A percentile compares a stretch with the other conserved stretches of the same genome.
Conservation (phyloP, 179 eudicot species). For the Patellifolia procumbens region DNA sequence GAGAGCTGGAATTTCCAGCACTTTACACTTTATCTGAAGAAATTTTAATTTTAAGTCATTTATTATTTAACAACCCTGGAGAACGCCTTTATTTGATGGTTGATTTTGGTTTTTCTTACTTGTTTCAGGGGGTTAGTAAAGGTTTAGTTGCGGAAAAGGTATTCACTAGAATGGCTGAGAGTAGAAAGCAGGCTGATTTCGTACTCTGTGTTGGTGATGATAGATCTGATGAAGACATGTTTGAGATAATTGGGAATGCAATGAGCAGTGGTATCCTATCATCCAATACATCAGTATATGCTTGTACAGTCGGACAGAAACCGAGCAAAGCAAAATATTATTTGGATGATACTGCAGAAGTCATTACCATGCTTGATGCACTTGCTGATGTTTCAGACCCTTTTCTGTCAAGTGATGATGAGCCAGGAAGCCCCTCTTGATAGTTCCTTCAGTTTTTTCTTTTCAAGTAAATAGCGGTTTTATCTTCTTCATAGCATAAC, state of each 20-base stretch:
- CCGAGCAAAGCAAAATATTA: constrained; percentile 86
- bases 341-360: constrained; percentile 70
- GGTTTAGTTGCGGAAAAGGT: constrained; percentile 75
- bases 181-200: constrained; percentile 68
- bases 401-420: constrained; percentile 18
- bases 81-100: neutral
- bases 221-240: constrained; percentile 93
- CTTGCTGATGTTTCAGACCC: constrained; percentile 44
- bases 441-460: constrained; percentile 9
- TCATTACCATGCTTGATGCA: constrained; percentile 42
- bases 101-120: neutral
- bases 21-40: no score
- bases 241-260: constrained; percentile 70
- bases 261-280: constrained; percentile 54
- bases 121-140: constrained; percentile 72
- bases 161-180: constrained; percentile 53
- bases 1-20: neutral
- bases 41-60: no score
- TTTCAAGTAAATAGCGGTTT: constrained; percentile 14
- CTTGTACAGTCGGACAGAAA: constrained; percentile 86
- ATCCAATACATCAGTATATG: constrained; percentile 66
- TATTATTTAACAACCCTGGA: neutral
- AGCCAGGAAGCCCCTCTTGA: constrained; percentile 18
- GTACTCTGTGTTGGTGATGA: constrained; percentile 87
- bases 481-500: neutral